Conservation (phyloP, 176 grass and related monocot genomes). For the Hyparrhenia diplandra region DNA sequence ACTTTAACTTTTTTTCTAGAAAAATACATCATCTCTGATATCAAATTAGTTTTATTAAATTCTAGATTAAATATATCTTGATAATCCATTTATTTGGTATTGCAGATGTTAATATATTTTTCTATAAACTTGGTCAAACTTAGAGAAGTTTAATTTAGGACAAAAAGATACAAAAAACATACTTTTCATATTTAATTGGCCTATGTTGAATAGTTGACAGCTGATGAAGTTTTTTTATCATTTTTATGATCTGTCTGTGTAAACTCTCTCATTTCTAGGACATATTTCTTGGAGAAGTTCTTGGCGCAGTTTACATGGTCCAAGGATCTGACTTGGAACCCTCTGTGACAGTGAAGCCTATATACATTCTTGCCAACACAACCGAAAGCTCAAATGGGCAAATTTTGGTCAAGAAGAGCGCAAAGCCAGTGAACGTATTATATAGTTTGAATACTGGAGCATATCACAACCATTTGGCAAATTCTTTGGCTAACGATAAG, state of each 20-base stretch:
- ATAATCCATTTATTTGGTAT: background rate
- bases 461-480: slow-evolving; percentile 47
- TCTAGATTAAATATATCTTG: background rate
- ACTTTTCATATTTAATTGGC: background rate
- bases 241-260: background rate
- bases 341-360: slow-evolving; percentile 7
- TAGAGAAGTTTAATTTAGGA: background rate
- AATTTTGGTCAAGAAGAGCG: slow-evolving; percentile 20
- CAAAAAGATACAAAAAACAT: too few species aligned
- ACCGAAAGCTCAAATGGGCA: slow-evolving; percentile 39
- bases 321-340: slow-evolving; percentile 32
- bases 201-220: background rate
- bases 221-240: background rate
- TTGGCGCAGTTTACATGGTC: slow-evolving; percentile 66
- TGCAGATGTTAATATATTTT: background rate
- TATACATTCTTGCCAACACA: slow-evolving; percentile 33
- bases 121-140: background rate
- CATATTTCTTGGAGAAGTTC: slow-evolving; percentile 63
- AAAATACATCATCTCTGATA: background rate
- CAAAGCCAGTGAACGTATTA: slow-evolving; percentile 39
- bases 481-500: slow-evolving; percentile 37
- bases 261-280: slow-evolving; percentile 25
- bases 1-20: background rate
- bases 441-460: slow-evolving; percentile 35
- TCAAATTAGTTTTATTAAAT: background rate